Percentiles rank a stretch among this genome's conserved stretches.
These are phyloP conservation scores for Raphanus hybrid DNA, from an alignment of 441 rosid species.

Conservation along the genomic window DNA sequence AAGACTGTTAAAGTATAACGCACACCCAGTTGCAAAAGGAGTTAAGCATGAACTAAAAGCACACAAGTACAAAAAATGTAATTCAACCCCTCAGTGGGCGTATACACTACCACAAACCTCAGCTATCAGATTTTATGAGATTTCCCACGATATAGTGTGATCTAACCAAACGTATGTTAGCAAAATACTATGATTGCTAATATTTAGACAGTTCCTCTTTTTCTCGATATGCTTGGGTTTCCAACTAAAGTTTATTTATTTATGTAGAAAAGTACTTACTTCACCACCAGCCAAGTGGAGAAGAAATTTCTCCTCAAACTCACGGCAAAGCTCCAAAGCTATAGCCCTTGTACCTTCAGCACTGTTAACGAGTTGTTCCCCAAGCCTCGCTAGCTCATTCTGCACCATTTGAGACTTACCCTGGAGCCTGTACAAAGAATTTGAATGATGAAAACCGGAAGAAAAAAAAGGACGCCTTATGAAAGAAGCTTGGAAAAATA, in stretches of 20 bases:
- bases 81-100: background rate
- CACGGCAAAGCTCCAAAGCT: constrained; percentile 97
- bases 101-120: constrained; percentile 16
- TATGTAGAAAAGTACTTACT: constrained; percentile 57
- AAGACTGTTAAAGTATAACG: background rate
- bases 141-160: background rate
- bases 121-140: constrained; percentile 15
- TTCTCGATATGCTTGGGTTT: constrained; percentile 27
- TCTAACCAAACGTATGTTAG: constrained; percentile 4
- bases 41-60: constrained; percentile 11
- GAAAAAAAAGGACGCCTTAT: too few species aligned
- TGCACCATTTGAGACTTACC: constrained; percentile 86
- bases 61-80: constrained; percentile 5
- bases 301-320: constrained; percentile 96
- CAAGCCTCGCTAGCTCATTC: constrained; percentile 86
- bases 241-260: background rate
- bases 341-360: constrained; percentile 95
- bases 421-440: constrained; percentile 67
- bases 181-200: constrained; percentile 28
- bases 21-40: constrained; percentile 3
- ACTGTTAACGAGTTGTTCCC: constrained; percentile 79
- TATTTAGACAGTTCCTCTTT: constrained; percentile 8
- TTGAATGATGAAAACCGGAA: background rate
- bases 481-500: background rate
- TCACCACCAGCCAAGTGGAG: constrained; percentile 85